Conservation (phyloP, 1,139 yeast genomes). For the Zygosaccharomyces pseudobailii region DNA sequence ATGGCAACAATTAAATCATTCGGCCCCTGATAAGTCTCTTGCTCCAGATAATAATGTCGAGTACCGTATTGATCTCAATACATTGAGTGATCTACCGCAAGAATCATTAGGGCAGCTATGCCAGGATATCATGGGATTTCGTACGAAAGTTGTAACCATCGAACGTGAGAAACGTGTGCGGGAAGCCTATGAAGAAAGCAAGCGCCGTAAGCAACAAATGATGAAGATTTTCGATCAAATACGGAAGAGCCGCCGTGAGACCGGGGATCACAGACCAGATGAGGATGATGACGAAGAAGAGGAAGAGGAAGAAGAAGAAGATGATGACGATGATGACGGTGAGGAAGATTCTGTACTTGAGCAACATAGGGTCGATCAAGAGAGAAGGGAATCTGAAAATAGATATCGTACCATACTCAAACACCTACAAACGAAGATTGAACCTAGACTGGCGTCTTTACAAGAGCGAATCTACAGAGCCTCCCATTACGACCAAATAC, state of each 20-base stretch:
- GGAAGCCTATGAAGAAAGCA: constrained; percentile 49
- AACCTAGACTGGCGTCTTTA: constrained; percentile 23
- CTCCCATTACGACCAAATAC: constrained; percentile 18
- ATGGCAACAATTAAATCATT: constrained; percentile 3
- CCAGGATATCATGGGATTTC: constrained; percentile 55
- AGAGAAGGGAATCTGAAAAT: constrained; percentile 23
- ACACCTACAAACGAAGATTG: constrained; percentile 14
- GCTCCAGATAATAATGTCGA: constrained; percentile 20
- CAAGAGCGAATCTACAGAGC: constrained; percentile 22
- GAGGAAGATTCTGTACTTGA: constrained; percentile 26
- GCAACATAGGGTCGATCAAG: constrained; percentile 22
- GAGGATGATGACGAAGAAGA: constrained; percentile 22
- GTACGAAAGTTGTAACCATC: constrained; percentile 54
- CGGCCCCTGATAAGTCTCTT: neutral
- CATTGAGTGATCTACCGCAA: constrained; percentile 58
- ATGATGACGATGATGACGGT: constrained; percentile 28
- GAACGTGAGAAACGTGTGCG: constrained; percentile 54
- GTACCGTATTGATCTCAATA: constrained; percentile 57
- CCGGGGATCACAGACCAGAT: constrained; percentile 25
- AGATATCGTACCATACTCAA: constrained; percentile 26
- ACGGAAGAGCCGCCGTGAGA: constrained; percentile 30
- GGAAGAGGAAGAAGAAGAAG: constrained; percentile 20
- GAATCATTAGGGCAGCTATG: constrained; percentile 54
- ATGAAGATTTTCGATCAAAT: constrained; percentile 48
- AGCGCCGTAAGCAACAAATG: constrained; percentile 47